Base-by-base conservation (phyloP, 345 rosid genomes). In the Bruguiera sexangula region DNA sequence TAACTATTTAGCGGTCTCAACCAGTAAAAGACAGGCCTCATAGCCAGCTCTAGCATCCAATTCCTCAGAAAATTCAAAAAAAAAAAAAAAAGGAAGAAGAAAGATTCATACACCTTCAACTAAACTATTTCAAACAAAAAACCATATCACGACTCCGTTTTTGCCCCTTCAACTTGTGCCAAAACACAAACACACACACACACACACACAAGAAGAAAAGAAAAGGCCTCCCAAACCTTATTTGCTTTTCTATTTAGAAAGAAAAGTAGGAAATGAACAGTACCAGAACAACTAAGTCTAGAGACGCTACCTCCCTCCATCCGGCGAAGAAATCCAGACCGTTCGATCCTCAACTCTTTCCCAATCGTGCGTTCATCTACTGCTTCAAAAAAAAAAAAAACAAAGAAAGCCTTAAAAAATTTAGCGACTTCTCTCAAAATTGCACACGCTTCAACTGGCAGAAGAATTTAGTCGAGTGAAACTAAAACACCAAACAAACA, bases 251-350 rank as follows among this genome's bases (percentile, higher is more conserved):
- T 56, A 56, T 6, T 4, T 10, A 56, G 60, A 74, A 55, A 39
- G 65, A 53, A 69, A 83, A 81, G 79, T 79, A 62, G 82, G 88
- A 90, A 86, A 80, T 77, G 90, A 85, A 82, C 79, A 83, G 90
- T 85, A 91, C 98, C 96, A 85, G 87, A 78, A 80, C 75, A 86
- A 91, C 83, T 85, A 89, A 86, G 91, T 85, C 83, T 85, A 85
- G 88, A 94, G 90, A 87, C 82, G 96, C 93, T 88, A 94, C 97
- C 99, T 91, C 99, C 99, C 99, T 94, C 99, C 99, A 94, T 94
- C 76, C 96, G 96, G 88, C 74, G 90, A 85, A 71, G 80, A 84
- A 80, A 81, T 77, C 83, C 87, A 10, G 80, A 74, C 87, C 81
- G 86, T 80, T 81, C 62, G 84, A 79, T 80, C 88, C 74, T 87